These are phyloP conservation scores for Sesbania bispinosa DNA, from an alignment of 306 rosid genomes.

Conservation along the genomic window DNA sequence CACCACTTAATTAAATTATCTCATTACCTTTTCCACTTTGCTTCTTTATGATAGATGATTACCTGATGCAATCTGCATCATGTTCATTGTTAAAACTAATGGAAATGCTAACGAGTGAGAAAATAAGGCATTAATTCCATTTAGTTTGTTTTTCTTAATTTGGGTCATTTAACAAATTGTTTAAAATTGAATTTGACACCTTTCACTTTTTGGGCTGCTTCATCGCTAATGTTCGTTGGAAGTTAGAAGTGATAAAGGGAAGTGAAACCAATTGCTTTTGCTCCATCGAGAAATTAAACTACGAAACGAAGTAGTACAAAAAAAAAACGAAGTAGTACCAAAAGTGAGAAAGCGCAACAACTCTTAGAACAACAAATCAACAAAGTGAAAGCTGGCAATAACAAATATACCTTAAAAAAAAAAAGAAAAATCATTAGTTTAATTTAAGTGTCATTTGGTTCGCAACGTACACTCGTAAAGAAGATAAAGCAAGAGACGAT, in stretches of 20 bases:
- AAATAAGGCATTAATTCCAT: no score
- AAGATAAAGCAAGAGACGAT: conserved; percentile 19
- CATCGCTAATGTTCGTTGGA: background rate
- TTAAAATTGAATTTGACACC: no score
- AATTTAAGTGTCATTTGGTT: background rate
- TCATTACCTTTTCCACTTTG: background rate
- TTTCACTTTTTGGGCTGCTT: no score
- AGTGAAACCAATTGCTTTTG: background rate
- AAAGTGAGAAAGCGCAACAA: background rate
- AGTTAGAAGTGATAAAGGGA: background rate
- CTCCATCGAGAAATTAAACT: background rate
- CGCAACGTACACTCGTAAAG: conserved; percentile 1
- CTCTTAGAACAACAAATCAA: background rate
- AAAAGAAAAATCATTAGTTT: background rate
- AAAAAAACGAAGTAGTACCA: no score
- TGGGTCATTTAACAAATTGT: no score
- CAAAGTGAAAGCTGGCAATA: background rate
- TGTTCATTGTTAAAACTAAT: no score
- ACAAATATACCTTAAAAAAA: no score
- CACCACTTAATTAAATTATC: no score
- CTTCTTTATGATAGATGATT: background rate
- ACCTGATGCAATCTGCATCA: no score
- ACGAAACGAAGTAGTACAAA: no score
- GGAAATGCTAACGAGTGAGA: no score
- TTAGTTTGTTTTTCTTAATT: no score